These are phyloP conservation scores for Entonaema liquescens DNA, from an alignment of 495 filamentous ascomycete species.

Conservation along the genomic window DNA sequence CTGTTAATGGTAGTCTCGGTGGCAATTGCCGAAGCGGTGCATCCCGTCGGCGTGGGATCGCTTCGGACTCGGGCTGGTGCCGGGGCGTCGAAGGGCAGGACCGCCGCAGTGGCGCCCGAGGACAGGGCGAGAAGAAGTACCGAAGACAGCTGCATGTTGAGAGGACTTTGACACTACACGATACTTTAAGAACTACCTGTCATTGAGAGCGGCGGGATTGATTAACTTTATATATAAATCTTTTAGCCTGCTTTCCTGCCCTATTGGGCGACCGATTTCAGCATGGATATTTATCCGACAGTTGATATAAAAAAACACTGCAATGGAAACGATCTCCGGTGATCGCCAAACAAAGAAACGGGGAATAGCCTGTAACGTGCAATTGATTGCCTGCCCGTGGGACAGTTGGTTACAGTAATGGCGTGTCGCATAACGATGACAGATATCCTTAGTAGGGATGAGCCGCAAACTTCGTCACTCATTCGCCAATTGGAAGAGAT, in stretches of 20 bases:
- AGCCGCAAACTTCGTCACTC: slow-evolving; percentile 19
- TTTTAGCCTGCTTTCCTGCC: slow-evolving; percentile 10
- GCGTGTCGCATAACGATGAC: neutral
- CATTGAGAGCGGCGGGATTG: slow-evolving; percentile 10
- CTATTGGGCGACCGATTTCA: slow-evolving; percentile 27
- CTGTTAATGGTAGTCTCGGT: slow-evolving; percentile 36
- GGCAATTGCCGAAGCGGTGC: slow-evolving; percentile 29
- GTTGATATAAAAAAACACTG: slow-evolving; percentile 15
- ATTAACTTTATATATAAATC: slow-evolving; percentile 21
- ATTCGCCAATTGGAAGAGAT: slow-evolving; percentile 14
- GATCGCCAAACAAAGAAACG: slow-evolving; percentile 17
- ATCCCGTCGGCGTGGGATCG: slow-evolving; percentile 27
- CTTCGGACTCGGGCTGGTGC: slow-evolving; percentile 30
- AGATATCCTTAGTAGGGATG: slow-evolving; percentile 8
- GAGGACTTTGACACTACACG: neutral
- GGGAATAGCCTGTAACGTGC: slow-evolving; percentile 16
- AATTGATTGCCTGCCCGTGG: neutral
- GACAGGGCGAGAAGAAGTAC: slow-evolving; percentile 19
- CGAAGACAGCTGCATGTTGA: slow-evolving; percentile 21
- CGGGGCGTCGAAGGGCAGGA: slow-evolving; percentile 29
- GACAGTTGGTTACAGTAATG: slow-evolving; percentile 13
- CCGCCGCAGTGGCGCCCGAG: slow-evolving; percentile 22
- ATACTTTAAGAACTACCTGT: neutral
- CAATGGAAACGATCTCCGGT: slow-evolving; percentile 7
- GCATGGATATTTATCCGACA: slow-evolving; percentile 31